Base-by-base conservation (phyloP, 345 rosid genomes). In the Eucalyptus urophylla region DNA sequence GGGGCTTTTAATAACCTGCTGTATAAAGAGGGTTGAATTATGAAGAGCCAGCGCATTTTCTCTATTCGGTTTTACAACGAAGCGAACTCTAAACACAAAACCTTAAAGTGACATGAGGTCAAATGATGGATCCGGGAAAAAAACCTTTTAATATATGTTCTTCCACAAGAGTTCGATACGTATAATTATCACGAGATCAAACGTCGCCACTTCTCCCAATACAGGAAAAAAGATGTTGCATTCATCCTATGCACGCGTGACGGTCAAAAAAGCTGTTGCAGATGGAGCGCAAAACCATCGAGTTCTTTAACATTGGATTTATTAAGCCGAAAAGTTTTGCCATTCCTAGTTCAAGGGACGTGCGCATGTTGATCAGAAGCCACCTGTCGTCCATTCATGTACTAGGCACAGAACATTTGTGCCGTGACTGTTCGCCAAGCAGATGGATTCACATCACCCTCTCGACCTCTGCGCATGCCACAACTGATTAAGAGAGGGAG, bases 131-230 rank as follows among this genome's bases (percentile, higher is more conserved):
- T 72, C 83, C 45, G 47, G 14, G 81, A 24, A 6, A 37, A 37
- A 40, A 72, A 10, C 25, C 8, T 40, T 37, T 72, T 72, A 40
- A 10, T 37, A 72, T 11, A 72, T 37, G 27, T 37, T 37, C 27
- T 72, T 37, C 14, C 22, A 11, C 40, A 19, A 11, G 45, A 44
- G 87, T 47, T 86, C 49, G 86, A 83, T 83, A 89, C 90, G 62
- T 88, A 89, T 72, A 60, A 62, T 87, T 92, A 87, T 87, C 92
- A 89, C 47, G 11, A 49, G 33, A 87, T 80, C 85, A 25, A 72
- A 37, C 37, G 50, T 45, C 67, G 93, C 91, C 94, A 93, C 92
- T 62, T 90, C 91, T 86, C 91, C 85, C 90, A 11, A 87, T 86
- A 19, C 47, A 81, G 86, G 81, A 87, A 37, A 37, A 72, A 54